Percentiles rank a stretch among this genome's conserved stretches.
phyloP scores from a whole-genome alignment of 2,329 filamentous ascomycete genomes.

The Alternaria brassicicola region DNA sequence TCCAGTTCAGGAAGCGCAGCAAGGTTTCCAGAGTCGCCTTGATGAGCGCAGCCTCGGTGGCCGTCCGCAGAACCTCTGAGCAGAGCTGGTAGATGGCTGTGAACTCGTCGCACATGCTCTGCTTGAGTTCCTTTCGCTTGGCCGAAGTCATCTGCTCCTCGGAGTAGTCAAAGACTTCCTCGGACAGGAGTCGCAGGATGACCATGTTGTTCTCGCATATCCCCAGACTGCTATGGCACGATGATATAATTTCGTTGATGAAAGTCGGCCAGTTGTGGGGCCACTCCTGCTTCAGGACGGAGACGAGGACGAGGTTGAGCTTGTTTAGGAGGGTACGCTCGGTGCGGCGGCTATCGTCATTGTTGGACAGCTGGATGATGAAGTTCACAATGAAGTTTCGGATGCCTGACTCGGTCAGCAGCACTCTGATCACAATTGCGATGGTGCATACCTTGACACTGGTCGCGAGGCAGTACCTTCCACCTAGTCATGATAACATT shows the following conservation, averaged over 20 bases:
- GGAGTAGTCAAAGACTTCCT: conserved; percentile 99
- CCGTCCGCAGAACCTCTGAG: conserved; percentile 90
- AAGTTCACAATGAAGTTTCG: conserved; percentile 99
- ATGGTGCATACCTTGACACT: conserved; percentile 80
- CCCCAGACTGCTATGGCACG: conserved; percentile 91
- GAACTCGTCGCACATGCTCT: conserved; percentile 98
- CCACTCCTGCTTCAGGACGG: conserved; percentile 99
- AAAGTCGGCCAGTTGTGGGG: conserved; percentile 99
- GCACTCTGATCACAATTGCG: background rate
- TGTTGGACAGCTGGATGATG: conserved; percentile 91
- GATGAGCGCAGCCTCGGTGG: conserved; percentile 84
- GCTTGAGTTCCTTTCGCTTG: conserved; percentile 95
- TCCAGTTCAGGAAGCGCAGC: conserved; percentile 98
- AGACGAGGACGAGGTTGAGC: conserved; percentile 95
- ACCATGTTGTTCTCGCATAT: conserved; percentile 99
- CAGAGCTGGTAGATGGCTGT: conserved; percentile 98
- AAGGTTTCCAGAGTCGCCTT: conserved; percentile 97
- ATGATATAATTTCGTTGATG: conserved; percentile 98
- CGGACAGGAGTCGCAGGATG: conserved; percentile 90
- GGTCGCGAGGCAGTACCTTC: conserved; percentile 95
- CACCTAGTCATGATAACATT: conserved; percentile 98
- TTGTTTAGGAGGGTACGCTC: conserved; percentile 96
- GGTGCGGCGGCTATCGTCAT: conserved; percentile 82
- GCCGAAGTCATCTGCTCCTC: conserved; percentile 99
- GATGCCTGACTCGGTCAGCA: conserved; percentile 68